phyloP scores from a whole-genome alignment of 2,329 filamentous ascomycete species.

The Claviceps purpurea region DNA sequence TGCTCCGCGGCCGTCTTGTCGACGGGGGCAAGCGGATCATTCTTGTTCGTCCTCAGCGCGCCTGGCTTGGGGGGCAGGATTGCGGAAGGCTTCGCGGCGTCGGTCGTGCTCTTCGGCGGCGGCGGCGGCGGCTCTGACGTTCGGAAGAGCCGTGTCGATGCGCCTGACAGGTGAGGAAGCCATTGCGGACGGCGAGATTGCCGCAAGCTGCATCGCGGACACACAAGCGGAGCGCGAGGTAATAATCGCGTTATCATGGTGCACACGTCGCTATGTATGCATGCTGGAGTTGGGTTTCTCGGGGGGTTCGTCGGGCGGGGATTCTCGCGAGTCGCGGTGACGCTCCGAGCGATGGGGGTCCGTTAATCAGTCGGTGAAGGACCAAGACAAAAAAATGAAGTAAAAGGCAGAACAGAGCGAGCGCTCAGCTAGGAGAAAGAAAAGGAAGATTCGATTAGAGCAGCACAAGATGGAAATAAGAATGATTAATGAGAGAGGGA shows the following conservation, averaged over 20 bases:
- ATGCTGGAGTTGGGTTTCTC: neutral
- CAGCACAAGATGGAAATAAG: no score
- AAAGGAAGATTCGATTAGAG: no score
- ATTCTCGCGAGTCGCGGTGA: no score
- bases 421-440: no score
- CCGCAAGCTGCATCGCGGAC: constrained; percentile 16
- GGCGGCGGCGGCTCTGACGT: constrained; percentile 17
- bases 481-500: no score
- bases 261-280: neutral
- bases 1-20: constrained; percentile 63
- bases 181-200: constrained; percentile 15
- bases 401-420: no score
- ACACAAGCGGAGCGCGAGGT: constrained; percentile 19
- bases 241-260: constrained; percentile 25
- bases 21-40: constrained; percentile 19
- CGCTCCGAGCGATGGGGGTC: neutral
- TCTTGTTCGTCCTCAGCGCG: constrained; percentile 8
- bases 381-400: no score
- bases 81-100: neutral
- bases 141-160: constrained; percentile 17
- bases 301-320: neutral
- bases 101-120: constrained; percentile 7
- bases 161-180: constrained; percentile 15
- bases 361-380: no score
- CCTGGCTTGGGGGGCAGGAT: constrained; percentile 6